These are phyloP conservation scores for Exserohilum rostratum DNA, from an alignment of 2,329 filamentous ascomycete genomes.

Conservation along the genomic window DNA sequence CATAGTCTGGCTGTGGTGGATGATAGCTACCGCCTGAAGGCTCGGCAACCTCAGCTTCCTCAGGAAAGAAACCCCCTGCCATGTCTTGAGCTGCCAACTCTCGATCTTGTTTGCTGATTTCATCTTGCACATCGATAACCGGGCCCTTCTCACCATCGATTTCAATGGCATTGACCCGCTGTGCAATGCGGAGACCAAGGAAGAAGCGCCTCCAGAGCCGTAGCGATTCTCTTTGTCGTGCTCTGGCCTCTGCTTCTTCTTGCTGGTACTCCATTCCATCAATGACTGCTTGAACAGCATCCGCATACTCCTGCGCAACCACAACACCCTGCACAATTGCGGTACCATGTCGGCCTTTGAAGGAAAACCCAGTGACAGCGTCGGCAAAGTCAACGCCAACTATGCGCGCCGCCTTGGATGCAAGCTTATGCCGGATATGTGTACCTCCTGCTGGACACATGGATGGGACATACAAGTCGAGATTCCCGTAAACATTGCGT, in stretches of 20 bases:
- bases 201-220: slow-evolving; percentile 66
- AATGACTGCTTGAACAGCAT: slow-evolving; percentile 74
- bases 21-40: slow-evolving; percentile 24
- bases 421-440: slow-evolving; percentile 63
- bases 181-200: slow-evolving; percentile 69
- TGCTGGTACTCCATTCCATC: slow-evolving; percentile 70
- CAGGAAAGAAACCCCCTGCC: slow-evolving; percentile 52
- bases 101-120: slow-evolving; percentile 40
- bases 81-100: slow-evolving; percentile 34
- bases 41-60: slow-evolving; percentile 55
- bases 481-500: slow-evolving; percentile 66
- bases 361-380: slow-evolving; percentile 88
- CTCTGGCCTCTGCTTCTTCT: slow-evolving; percentile 66
- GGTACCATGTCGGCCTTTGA: slow-evolving; percentile 83
- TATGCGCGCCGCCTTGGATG: slow-evolving; percentile 73
- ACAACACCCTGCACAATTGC: slow-evolving; percentile 81
- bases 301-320: slow-evolving; percentile 72
- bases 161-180: slow-evolving; percentile 68
- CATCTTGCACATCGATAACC: slow-evolving; percentile 35
- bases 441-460: slow-evolving; percentile 68
- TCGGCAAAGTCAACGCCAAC: slow-evolving; percentile 85
- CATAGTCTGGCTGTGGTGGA: slow-evolving; percentile 16
- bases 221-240: slow-evolving; percentile 57
- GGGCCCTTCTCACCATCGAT: slow-evolving; percentile 43
- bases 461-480: slow-evolving; percentile 67